Percentiles rank a stretch among this genome's conserved stretches.
Conservation (phyloP, 345 rosid species). For the Populus ilicifolia region DNA sequence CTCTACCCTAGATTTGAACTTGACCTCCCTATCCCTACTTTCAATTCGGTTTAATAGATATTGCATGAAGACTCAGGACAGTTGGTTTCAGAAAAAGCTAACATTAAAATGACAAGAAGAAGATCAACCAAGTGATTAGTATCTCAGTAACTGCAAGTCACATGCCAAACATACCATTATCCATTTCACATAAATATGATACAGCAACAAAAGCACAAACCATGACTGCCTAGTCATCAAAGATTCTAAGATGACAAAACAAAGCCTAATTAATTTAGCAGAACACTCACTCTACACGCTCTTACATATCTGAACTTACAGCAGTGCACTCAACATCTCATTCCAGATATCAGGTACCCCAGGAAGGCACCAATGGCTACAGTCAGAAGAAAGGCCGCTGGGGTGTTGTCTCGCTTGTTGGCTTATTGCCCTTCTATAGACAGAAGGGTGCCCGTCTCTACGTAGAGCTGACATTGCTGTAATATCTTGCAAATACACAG, state of each 20-base stretch:
- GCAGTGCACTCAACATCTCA: constrained; percentile 66
- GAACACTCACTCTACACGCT: constrained; percentile 15
- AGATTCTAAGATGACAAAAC: constrained; percentile 6
- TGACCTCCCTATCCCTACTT: neutral
- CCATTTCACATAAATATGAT: constrained; percentile 10
- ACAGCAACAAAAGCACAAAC: constrained; percentile 16
- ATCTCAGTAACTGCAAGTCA: neutral
- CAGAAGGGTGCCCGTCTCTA: constrained; percentile 89
- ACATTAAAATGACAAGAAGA: neutral
- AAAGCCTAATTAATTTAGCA: constrained; percentile 3
- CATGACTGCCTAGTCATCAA: constrained; percentile 11
- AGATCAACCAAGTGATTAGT: neutral
- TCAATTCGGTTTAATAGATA: neutral
- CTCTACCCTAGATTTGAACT: neutral
- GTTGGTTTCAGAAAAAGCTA: neutral
- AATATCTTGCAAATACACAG: constrained; percentile 71
- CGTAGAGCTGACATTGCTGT: constrained; percentile 77
- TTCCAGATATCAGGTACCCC: constrained; percentile 96
- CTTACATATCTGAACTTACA: constrained; percentile 19
- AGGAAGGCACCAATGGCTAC: constrained; percentile 98
- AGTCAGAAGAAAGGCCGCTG: constrained; percentile 51
- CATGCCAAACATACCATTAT: constrained; percentile 1
- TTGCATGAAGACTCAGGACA: neutral
- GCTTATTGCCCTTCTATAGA: constrained; percentile 54
- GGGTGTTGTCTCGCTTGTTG: constrained; percentile 53